Evolutionary conservation across 2,329 filamentous ascomycete genomes (phyloP), one percentile per base, ranked within the genome.

Genomic region (Endocalyx cinctus): DNA sequence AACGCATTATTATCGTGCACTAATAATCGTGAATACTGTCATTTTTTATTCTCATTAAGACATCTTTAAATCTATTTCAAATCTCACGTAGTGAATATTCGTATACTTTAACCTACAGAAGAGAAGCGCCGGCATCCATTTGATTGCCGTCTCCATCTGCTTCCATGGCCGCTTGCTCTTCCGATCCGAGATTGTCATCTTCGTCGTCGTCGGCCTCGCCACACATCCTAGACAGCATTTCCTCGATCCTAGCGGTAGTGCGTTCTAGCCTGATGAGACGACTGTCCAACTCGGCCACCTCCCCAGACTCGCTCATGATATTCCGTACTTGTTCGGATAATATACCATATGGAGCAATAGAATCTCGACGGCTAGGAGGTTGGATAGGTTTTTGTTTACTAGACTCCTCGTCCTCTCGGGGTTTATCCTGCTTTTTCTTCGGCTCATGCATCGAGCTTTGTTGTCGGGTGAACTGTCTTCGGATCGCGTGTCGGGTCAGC

Each of bases 401-500:
- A 23, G 35, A 10, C 13, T 32, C 28, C 23, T 39, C 31, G 18
- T 43, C 32, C 18, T 41, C n/a, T n/a, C n/a, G n/a, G n/a, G n/a
- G n/a, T n/a, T 27, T 22, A 14, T 14, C 30, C 17, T 37, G 36
- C 15, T 33, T 37, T 25, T 35, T 41, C 27, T 17, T 37, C 14
- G 27, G 14, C 23, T 42, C 41, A 17, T 48, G 20, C 1, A 43
- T 61, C n/a, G 57, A 55, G 12, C 64, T 64, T 22, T 63, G 58
- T 23, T 63, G 63, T 27, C 69, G 62, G 18, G 64, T 63, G 39
- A 75, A 79, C 50, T 79, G 74, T 17, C 71, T 62, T 8, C 73
- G 66, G 41, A 79, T 77, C 42, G 78, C 60, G 43, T 78, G 72
- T 20, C 66, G 69, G 6, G 72, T 76, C 42, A 79, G 55, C 34